Base-by-base conservation (phyloP, 2,329 filamentous ascomycete species). In the Thielaviopsis cerberus region DNA sequence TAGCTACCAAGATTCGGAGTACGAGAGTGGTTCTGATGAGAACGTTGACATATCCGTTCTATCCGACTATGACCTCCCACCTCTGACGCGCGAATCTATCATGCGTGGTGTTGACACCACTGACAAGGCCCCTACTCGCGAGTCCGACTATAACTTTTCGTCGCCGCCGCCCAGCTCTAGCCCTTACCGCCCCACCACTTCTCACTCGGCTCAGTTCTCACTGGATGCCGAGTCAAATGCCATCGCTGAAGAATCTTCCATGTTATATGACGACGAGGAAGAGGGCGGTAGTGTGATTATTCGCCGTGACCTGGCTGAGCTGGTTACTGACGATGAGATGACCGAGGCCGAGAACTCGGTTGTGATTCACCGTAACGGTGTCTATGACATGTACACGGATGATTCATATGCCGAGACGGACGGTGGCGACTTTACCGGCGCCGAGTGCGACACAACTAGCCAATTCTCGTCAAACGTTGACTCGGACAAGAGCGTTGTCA, bases 21-120 rank as follows among this genome's bases (percentile, higher is more conserved):
- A 53, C 15, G 59, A 57, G 25, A 53, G 50, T 20, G 55, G 55
- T 17, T 60, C 59, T n/a, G 55, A 60, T 51, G 59, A 60, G 37
- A 60, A 60, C 30, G 80, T 78, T 52, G 81, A 85, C 58, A 68
- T 83, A 64, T 77, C 78, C 57, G 71, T 76, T 11, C 69, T 83
- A 59, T 74, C 78, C 61, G 79, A 83, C 59, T 85, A 84, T 64
- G 76, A 85, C 63, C 72, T 85, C 15, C 87, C 82, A 20, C 77
- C 86, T 11, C 94, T 97, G 66, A 96, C 91, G 8, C 81, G 91
- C 41, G 92, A 97, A 68, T 95, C 90, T 0, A 97, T 97, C 64
- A 74, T 97, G 64, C 83, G 87, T 57, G 88, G 91, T 62, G 84
- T 96, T 58, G 88, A 92, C 67, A 87, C n/a, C n/a, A n/a, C 77